Evolutionary conservation across 2,329 filamentous ascomycete species (phyloP), one percentile per base, ranked within the genome.

Genomic region (Chalara sp.): DNA sequence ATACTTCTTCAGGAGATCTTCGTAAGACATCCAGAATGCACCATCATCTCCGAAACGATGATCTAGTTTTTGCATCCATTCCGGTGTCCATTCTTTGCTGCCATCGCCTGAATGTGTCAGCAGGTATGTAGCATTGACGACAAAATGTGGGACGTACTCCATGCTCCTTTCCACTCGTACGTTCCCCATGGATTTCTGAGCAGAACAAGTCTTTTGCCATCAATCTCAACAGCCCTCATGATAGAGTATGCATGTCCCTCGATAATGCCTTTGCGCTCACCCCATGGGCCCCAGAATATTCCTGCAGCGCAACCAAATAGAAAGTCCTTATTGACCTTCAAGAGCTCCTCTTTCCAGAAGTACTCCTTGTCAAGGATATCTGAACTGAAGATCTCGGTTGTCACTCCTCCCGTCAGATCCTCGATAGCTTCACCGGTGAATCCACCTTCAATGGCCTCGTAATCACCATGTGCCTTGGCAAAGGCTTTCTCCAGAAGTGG

Each of bases 261-360:
- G 4, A 72, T 68, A 46, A 83, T 80, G 5, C 80, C 79, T 52
- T 76, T 74, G 28, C 82, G 72, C 6, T 57, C 33, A 21, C 57
- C 58, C n/a, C 35, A 37, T 51, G 54, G 53, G 70, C 72, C 53
- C 67, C 67, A 61, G 13, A 57, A 60, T n/a, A 55, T 54, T n/a
- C 57, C 55, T 0, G 78, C 79, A 0, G 72, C 76, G 58, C 82
- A 86, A 8, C 83, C 84, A 58, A 89, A 89, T 5, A 89, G 70
- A 60, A 93, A 95, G 47, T 89, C 84, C 49, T 89, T 71, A 64
- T 95, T 93, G 52, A 90, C 87, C 55, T 86, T 83, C 67, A 84
- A 80, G 29, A 95, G 76, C 64, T 93, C 87, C 37, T 92, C 82
- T 1, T 77, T 80, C 90, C 89, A 95, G 64, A 95, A 95, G 28